Evolutionary conservation across 768 basidiomycete species (phyloP).

Genomic region (Lentinus brumalis): DNA sequence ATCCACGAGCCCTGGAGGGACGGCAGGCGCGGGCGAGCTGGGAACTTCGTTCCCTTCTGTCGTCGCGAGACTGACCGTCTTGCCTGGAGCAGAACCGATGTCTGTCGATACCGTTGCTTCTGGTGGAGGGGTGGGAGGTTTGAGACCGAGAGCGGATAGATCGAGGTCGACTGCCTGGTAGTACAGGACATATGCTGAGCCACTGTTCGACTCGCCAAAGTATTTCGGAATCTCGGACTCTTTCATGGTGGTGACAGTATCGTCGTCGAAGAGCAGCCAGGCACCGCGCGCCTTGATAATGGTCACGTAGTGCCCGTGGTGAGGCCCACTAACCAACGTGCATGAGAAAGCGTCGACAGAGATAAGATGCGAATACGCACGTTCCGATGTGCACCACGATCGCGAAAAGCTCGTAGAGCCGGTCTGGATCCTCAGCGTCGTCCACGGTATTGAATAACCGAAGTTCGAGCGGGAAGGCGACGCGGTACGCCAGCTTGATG

Average conservation of each 20-base stretch:
- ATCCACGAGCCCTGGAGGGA: conserved; percentile 42
- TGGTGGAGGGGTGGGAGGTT: conserved; percentile 30
- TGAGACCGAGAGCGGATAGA: conserved; percentile 67
- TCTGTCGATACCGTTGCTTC: conserved; percentile 13
- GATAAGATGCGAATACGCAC: conserved; percentile 42
- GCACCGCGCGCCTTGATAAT: conserved; percentile 80
- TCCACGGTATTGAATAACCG: conserved; percentile 97
- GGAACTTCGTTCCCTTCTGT: conserved; percentile 14
- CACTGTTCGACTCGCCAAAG: conserved; percentile 87
- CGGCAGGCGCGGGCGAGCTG: conserved; percentile 24
- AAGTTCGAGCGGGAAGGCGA: conserved; percentile 94
- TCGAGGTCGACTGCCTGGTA: conserved; percentile 94
- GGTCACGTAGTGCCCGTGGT: conserved; percentile 97
- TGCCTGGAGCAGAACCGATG: conserved; percentile 13
- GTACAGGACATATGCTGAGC: conserved; percentile 95
- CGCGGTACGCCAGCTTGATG: conserved; percentile 95
- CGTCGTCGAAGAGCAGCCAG: conserved; percentile 97
- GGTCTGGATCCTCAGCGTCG: conserved; percentile 87
- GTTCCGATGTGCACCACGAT: conserved; percentile 99
- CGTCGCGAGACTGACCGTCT: conserved; percentile 18
- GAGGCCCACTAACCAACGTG: conserved; percentile 71
- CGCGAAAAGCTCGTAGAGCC: conserved; percentile 91
- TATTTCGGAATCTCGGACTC: conserved; percentile 91
- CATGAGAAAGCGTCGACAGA: not conserved
- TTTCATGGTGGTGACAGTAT: conserved; percentile 83